These are phyloP conservation scores for Ophiocordyceps sinensis DNA, from an alignment of 2,329 filamentous ascomycete species.

Conservation along the genomic window DNA sequence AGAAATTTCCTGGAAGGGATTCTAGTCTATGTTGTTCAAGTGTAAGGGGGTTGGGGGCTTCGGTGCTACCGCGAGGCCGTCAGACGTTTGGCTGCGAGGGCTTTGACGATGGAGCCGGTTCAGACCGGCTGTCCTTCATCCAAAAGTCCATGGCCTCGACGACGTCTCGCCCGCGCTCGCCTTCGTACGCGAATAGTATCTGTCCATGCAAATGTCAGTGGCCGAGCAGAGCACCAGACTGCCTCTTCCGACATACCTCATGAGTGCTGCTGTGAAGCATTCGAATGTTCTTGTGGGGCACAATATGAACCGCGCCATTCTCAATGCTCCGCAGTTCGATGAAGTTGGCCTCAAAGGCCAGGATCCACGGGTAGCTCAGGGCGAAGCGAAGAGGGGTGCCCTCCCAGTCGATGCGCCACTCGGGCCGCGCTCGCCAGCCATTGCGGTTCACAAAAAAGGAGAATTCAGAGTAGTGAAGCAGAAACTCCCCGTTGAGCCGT, in stretches of 20 bases:
- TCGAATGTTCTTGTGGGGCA: constrained; percentile 90
- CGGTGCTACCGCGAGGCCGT: background rate
- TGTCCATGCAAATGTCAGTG: constrained; percentile 20
- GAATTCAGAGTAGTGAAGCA: constrained; percentile 97
- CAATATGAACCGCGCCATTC: constrained; percentile 85
- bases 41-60: background rate
- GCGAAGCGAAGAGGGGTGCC: constrained; percentile 85
- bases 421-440: constrained; percentile 86
- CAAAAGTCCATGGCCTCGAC: constrained; percentile 96
- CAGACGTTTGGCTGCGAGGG: background rate
- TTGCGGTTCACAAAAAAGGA: constrained; percentile 99
- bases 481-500: constrained; percentile 88
- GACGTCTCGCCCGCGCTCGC: constrained; percentile 84
- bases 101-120: constrained; percentile 12
- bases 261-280: constrained; percentile 96
- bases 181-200: constrained; percentile 97
- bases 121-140: constrained; percentile 49
- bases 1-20: constrained; percentile 6
- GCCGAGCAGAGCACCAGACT: background rate
- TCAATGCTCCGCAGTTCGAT: constrained; percentile 95
- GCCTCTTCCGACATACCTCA: constrained; percentile 50
- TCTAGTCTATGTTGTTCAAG: constrained; percentile 3
- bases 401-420: constrained; percentile 98
- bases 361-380: constrained; percentile 88
- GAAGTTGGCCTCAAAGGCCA: constrained; percentile 95